Conservation (phyloP, 306 rosid species). For the Cucurbita ficifolia region DNA sequence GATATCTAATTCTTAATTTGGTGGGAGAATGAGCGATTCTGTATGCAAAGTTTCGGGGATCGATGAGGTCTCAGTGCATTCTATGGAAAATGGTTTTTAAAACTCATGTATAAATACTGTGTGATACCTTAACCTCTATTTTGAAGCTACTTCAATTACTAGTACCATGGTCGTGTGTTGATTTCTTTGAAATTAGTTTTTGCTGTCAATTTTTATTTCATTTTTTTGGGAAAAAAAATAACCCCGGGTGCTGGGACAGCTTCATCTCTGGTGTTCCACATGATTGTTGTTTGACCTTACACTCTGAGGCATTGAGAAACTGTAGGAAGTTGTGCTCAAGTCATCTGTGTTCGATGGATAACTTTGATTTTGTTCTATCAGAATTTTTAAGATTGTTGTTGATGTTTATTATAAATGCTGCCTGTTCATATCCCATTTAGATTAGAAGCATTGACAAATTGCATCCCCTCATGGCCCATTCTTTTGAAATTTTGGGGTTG, state of each 20-base stretch:
- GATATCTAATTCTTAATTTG: neutral
- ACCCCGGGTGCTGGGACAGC: neutral
- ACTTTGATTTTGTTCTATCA: neutral
- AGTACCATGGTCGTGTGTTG: too few relatives aligned
- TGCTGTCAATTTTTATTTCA: too few relatives aligned
- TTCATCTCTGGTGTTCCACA: neutral
- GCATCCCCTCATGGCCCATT: neutral
- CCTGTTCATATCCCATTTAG: neutral
- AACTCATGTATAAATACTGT: neutral
- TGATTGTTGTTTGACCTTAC: neutral
- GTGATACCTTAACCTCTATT: neutral
- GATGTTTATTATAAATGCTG: neutral
- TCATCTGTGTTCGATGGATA: neutral
- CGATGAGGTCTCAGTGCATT: neutral
- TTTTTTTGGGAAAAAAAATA: neutral
- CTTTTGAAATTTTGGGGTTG: neutral
- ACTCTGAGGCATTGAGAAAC: neutral
- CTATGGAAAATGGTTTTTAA: neutral
- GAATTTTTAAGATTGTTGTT: neutral
- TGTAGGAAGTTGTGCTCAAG: neutral
- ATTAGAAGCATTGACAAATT: neutral
- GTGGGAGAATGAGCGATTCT: neutral
- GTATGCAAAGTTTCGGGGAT: neutral
- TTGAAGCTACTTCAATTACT: neutral
- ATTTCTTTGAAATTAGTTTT: too few relatives aligned